Evolutionary conservation across 768 basidiomycete species (phyloP), one percentile per base, ranked within the genome.

Genomic region (Amanita brunnescens): DNA sequence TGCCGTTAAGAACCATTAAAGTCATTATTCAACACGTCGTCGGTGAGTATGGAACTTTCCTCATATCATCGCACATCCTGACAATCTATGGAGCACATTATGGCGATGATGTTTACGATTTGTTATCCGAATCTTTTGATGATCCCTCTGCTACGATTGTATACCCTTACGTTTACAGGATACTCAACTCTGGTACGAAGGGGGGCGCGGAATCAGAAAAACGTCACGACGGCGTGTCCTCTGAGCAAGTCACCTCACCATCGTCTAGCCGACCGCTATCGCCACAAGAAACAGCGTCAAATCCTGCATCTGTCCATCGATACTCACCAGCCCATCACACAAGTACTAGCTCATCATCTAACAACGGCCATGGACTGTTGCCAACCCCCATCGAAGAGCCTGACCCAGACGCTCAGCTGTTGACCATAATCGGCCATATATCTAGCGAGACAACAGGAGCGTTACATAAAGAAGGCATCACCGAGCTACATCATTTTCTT

Each of bases 61-160:
- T 30, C 3, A 43, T 29, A 32, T n/a, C 37, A 6, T 21, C 7
- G 18, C 24, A 4, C 14, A 35, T 26, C 47, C 45, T 54, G 59
- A 67, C 34, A 14, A 33, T 29, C 2, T 40, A 42, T 21, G 14
- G 48, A 87, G 90, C 85, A 32, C 85, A 91, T 59, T 85, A 89
- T 61, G 89, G 85, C 21, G 91, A 91, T 54, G 85, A 87, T 48
- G 84, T 94, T 0, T 97, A 97, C 59, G 93, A 97, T 61, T 69
- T 94, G 41, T 78, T 99, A 29, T 87, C 90, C 1, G 79, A 80
- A 37, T 85, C 93, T 8, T 96, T 98, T 60, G 94, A 95, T 57
- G 91, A 93, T 63, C 88, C 92, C n/a, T 94, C 92, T 5, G 91
- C 89, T n/a, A 92, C 91, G 6, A 94, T 94, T 56, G 92, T 95